These are phyloP conservation scores for Plasmopara muralis DNA, from an alignment of 352 stramenopile species.

Conservation along the genomic window DNA sequence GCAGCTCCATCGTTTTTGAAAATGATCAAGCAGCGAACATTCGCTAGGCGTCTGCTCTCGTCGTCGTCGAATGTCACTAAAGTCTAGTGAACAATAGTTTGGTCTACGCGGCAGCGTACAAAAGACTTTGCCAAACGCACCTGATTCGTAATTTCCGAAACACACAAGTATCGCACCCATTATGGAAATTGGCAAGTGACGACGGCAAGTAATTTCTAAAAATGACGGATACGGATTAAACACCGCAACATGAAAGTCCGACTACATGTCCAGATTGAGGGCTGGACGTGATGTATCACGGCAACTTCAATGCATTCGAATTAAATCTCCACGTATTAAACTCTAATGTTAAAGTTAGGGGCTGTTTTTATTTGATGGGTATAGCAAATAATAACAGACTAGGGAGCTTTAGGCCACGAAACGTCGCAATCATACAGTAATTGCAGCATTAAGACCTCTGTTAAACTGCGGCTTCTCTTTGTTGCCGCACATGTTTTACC, in stretches of 20 bases:
- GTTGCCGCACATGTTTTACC: constrained; percentile 8
- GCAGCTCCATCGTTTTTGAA: constrained; percentile 49
- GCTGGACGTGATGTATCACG: constrained; percentile 12
- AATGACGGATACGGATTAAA: constrained; percentile 4
- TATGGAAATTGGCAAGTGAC: constrained; percentile 16
- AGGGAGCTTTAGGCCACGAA: too few species aligned
- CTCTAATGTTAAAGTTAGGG: too few species aligned
- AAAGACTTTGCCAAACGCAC: neutral
- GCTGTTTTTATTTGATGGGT: constrained; percentile 14
- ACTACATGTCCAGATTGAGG: constrained; percentile 17
- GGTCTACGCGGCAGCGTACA: neutral
- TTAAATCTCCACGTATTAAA: neutral
- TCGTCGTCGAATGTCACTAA: constrained; percentile 10
- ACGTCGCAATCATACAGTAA: too few species aligned
- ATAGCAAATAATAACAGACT: too few species aligned
- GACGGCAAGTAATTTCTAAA: constrained; percentile 8
- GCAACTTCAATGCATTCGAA: constrained; percentile 14
- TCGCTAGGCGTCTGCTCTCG: constrained; percentile 12
- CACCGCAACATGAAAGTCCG: neutral
- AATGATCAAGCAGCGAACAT: constrained; percentile 39
- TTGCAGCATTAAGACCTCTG: neutral
- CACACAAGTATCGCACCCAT: constrained; percentile 64
- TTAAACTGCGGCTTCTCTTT: neutral
- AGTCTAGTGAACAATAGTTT: constrained; percentile 2
- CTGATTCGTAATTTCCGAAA: constrained; percentile 25